Percentiles rank a stretch among this genome's conserved stretches.
Evolutionary conservation across 495 filamentous ascomycete species (phyloP).

Genomic region (Extremus antarcticus): DNA sequence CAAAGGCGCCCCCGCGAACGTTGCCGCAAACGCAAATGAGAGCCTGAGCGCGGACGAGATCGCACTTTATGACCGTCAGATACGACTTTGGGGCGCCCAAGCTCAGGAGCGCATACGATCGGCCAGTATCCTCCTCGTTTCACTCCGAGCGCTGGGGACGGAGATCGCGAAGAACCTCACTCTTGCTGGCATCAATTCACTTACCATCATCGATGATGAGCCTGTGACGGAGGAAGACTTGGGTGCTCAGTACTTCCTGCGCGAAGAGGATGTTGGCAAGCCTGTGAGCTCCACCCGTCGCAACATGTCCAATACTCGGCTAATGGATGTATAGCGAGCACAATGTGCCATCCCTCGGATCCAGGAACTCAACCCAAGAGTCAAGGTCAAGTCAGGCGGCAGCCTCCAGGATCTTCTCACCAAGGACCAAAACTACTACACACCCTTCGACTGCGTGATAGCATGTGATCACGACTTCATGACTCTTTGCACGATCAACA

Average conservation of each 20-base stretch:
- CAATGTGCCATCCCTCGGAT: constrained; percentile 69
- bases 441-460: constrained; percentile 72
- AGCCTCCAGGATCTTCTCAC: constrained; percentile 36
- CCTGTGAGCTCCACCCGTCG: constrained; percentile 46
- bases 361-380: constrained; percentile 79
- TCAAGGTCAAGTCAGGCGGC: constrained; percentile 35
- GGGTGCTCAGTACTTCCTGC: constrained; percentile 79
- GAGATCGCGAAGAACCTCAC: constrained; percentile 98
- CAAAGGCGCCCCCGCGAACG: background rate
- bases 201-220: constrained; percentile 81
- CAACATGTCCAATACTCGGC: no score
- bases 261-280: constrained; percentile 59
- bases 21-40: constrained; percentile 2
- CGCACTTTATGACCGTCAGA: constrained; percentile 94
- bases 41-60: constrained; percentile 66
- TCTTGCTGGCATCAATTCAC: constrained; percentile 78
- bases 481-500: constrained; percentile 67
- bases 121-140: constrained; percentile 82
- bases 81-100: constrained; percentile 94
- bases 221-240: constrained; percentile 70
- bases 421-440: constrained; percentile 61
- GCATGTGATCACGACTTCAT: constrained; percentile 76
- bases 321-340: constrained; percentile 70
- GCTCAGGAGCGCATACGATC: constrained; percentile 84
- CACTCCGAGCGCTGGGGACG: constrained; percentile 79